phyloP scores from a whole-genome alignment of 2,329 filamentous ascomycete species.

The Pseudogymnoascus sp. region DNA sequence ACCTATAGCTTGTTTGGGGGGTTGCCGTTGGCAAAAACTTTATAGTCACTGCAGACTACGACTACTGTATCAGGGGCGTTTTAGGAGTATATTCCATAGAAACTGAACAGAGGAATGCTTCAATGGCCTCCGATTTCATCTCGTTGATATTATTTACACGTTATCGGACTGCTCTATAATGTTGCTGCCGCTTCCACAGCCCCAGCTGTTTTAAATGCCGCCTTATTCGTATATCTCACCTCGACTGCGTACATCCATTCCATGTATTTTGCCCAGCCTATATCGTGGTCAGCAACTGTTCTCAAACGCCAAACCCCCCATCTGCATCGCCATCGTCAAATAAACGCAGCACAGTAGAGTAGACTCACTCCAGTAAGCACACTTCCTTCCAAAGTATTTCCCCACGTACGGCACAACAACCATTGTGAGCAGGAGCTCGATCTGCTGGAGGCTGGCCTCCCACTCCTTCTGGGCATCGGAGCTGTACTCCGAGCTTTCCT shows the following conservation, averaged over 20 bases:
- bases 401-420: conserved; percentile 87
- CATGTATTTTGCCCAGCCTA: conserved; percentile 86
- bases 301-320: conserved; percentile 6
- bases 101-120: not conserved
- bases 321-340: not conserved
- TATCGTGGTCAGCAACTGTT: conserved; percentile 12
- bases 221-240: conserved; percentile 56
- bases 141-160: not conserved
- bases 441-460: conserved; percentile 86
- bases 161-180: conserved; percentile 31
- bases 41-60: not conserved
- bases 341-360: not conserved
- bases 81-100: not conserved
- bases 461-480: conserved; percentile 92
- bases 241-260: conserved; percentile 86
- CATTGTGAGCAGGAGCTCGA: conserved; percentile 90
- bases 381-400: conserved; percentile 90
- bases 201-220: conserved; percentile 54
- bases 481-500: conserved; percentile 41
- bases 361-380: conserved; percentile 86
- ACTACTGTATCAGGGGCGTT: not conserved
- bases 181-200: conserved; percentile 52
- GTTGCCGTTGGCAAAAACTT: not conserved
- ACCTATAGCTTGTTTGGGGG: not conserved
- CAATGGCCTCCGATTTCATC: not conserved